These are phyloP conservation scores for Alternaria rosae DNA, from an alignment of 2,329 filamentous ascomycete genomes.

Conservation along the genomic window DNA sequence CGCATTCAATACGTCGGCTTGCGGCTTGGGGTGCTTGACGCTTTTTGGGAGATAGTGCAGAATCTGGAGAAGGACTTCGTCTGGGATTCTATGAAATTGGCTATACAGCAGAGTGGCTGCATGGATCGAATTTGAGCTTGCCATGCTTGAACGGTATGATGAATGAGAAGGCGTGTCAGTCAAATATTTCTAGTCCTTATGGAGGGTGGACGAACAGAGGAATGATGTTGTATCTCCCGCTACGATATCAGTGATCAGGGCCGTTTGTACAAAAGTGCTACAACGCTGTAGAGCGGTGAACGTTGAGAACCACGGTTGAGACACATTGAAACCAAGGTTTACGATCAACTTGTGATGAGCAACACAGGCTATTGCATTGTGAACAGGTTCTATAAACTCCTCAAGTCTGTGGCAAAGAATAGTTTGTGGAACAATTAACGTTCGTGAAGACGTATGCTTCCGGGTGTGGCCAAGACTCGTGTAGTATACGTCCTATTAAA, in stretches of 20 bases:
- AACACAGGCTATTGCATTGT: neutral
- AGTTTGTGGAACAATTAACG: too few species aligned
- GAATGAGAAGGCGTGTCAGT: neutral
- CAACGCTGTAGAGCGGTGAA: neutral
- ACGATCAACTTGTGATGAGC: neutral
- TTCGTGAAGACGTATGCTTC: too few species aligned
- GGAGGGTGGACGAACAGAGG: neutral
- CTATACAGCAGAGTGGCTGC: too few species aligned
- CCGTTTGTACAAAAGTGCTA: neutral
- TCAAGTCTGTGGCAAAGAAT: too few species aligned
- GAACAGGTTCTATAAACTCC: neutral
- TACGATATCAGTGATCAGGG: neutral
- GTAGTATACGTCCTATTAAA: neutral
- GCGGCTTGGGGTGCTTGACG: neutral
- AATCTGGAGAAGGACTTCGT: neutral
- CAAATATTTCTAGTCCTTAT: neutral
- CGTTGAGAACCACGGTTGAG: neutral
- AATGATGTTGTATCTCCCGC: neutral
- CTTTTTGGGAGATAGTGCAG: neutral
- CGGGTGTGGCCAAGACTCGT: neutral
- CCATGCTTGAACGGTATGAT: neutral
- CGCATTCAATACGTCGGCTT: neutral
- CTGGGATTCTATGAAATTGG: too few species aligned
- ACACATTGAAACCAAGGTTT: neutral
- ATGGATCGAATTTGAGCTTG: too few species aligned